Conservation (phyloP, 2,329 filamentous ascomycete genomes). For the Trichoderma afroharzianum region DNA sequence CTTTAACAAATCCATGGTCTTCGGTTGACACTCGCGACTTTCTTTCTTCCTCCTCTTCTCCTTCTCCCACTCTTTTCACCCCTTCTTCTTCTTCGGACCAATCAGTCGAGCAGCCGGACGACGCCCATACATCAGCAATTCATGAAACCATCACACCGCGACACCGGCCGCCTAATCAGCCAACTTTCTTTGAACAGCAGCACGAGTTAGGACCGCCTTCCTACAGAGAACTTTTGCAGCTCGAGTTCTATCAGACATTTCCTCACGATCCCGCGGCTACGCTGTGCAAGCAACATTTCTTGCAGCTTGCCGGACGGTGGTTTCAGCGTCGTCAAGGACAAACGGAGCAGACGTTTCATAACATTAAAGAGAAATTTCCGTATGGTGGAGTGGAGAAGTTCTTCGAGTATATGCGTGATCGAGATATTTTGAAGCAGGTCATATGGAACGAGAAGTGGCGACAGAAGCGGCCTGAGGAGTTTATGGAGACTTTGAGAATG, state of each 20-base stretch:
- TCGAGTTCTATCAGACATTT: slow-evolving; percentile 15
- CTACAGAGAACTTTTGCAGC: neutral
- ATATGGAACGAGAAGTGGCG: neutral
- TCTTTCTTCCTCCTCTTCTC: neutral
- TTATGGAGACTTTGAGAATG: neutral
- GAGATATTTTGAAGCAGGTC: neutral
- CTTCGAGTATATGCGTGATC: neutral
- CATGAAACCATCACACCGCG: neutral
- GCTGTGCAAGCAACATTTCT: neutral
- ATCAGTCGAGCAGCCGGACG: neutral
- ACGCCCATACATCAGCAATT: neutral
- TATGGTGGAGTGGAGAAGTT: neutral
- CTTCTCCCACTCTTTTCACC: neutral
- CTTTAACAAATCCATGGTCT: neutral
- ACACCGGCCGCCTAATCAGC: neutral
- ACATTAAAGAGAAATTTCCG: neutral
- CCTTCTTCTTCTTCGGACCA: neutral
- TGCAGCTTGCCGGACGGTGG: slow-evolving; percentile 8
- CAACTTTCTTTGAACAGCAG: neutral
- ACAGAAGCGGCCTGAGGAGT: neutral
- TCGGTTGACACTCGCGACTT: neutral
- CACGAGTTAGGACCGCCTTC: neutral
- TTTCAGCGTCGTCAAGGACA: neutral
- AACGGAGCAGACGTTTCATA: neutral
- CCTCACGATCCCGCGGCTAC: slow-evolving; percentile 13